A percentile compares a stretch with the other conserved stretches of the same genome.
phyloP scores from a whole-genome alignment of 371 early-diverging fungal genomes.

The Lichtheimia hyalospora region DNA sequence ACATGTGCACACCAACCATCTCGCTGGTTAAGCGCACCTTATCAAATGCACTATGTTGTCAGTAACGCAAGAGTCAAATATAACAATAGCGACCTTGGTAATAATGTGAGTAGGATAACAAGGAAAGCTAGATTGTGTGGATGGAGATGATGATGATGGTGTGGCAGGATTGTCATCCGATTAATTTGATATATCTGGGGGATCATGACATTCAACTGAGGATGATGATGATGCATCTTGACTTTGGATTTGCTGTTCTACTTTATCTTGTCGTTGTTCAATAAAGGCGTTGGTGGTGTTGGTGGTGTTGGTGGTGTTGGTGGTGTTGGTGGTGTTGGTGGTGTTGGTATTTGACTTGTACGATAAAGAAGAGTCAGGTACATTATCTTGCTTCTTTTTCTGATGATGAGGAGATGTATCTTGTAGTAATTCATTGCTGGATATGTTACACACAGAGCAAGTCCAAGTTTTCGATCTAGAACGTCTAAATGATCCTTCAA shows the following conservation, averaged over 20 bases:
- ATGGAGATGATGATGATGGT: constrained; percentile 6
- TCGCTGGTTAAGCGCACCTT: too few species aligned
- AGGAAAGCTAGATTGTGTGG: neutral
- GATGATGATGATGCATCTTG: too few species aligned
- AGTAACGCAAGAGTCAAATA: too few species aligned
- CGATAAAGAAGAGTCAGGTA: constrained; percentile 22
- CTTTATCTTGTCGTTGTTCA: neutral
- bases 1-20: too few species aligned
- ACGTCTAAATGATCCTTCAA: neutral
- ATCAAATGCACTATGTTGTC: too few species aligned
- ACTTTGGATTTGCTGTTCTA: neutral
- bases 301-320: too few species aligned
- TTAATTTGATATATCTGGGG: neutral
- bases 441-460: constrained; percentile 25
- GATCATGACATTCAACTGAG: neutral
- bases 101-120: too few species aligned
- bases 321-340: too few species aligned
- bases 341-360: constrained; percentile 11
- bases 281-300: too few species aligned
- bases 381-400: constrained; percentile 6
- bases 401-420: constrained; percentile 16
- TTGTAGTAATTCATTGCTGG: constrained; percentile 22
- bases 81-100: too few species aligned
- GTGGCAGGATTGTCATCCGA: neutral
- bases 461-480: constrained; percentile 29